These are phyloP conservation scores for Sutorius eximius DNA, from an alignment of 1,284 basidiomycete genomes.

Conservation along the genomic window DNA sequence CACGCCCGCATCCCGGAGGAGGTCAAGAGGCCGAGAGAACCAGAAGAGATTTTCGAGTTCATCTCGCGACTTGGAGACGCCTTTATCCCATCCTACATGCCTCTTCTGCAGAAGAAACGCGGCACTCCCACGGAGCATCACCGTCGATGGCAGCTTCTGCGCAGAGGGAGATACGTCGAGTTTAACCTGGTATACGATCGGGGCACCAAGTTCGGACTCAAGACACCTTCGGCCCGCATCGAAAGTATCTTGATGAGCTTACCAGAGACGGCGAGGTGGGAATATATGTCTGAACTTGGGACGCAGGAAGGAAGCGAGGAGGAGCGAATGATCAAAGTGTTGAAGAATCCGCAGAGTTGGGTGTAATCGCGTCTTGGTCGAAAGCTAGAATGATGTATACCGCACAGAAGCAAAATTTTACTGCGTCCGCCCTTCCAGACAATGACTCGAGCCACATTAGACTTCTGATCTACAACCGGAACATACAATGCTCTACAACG, in stretches of 20 bases:
- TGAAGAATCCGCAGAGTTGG: conserved; percentile 72
- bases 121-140: conserved; percentile 63
- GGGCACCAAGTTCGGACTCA: conserved; percentile 86
- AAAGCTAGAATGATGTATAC: neutral
- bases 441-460: neutral
- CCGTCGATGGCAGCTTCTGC: conserved; percentile 87
- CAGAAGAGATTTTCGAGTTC: conserved; percentile 76
- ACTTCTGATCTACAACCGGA: neutral
- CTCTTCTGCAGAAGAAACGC: conserved; percentile 68
- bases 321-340: conserved; percentile 34
- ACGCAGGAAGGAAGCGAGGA: conserved; percentile 69
- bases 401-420: neutral
- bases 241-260: conserved; percentile 94
- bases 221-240: conserved; percentile 87
- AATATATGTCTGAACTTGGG: conserved; percentile 86
- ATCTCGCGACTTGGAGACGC: conserved; percentile 69
- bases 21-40: conserved; percentile 52
- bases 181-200: conserved; percentile 92
- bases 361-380: conserved; percentile 23
- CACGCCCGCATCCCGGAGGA: conserved; percentile 56
- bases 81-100: conserved; percentile 88
- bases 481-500: neutral
- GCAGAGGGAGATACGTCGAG: conserved; percentile 90
- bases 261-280: conserved; percentile 90
- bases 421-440: neutral